Evolutionary conservation across 1,284 basidiomycete species (phyloP).

Genomic region (Entoloma clypeatum): DNA sequence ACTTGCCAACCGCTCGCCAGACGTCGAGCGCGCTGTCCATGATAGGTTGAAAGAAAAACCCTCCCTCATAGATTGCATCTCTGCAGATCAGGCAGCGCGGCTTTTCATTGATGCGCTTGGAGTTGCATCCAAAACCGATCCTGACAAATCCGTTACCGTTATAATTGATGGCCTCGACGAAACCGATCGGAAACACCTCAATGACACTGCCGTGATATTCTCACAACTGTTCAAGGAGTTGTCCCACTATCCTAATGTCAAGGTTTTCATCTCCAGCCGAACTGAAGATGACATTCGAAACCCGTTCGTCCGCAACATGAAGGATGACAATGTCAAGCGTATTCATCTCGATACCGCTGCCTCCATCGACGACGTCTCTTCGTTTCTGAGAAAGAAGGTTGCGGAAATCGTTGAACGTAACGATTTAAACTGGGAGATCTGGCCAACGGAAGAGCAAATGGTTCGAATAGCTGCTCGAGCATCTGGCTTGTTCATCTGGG

Average conservation of each 20-base stretch:
- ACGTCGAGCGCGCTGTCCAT: neutral
- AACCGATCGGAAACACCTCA: slow-evolving; percentile 8
- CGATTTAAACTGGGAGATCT: slow-evolving; percentile 6
- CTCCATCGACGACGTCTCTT: slow-evolving; percentile 13
- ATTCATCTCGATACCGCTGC: slow-evolving; percentile 12
- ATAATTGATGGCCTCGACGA: slow-evolving; percentile 17
- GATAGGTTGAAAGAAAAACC: slow-evolving; percentile 5
- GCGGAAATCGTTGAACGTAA: slow-evolving; percentile 10
- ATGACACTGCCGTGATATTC: slow-evolving; percentile 10
- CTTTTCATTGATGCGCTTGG: slow-evolving; percentile 12
- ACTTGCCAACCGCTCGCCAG: neutral
- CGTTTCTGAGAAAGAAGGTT: slow-evolving; percentile 7
- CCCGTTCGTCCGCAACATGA: slow-evolving; percentile 3
- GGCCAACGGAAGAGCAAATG: slow-evolving; percentile 8
- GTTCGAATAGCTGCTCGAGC: slow-evolving; percentile 7
- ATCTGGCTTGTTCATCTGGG: slow-evolving; percentile 18
- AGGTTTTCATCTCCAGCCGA: slow-evolving; percentile 15
- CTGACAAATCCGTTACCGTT: slow-evolving; percentile 9
- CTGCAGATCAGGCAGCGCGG: slow-evolving; percentile 10
- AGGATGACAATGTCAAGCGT: slow-evolving; percentile 9
- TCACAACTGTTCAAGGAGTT: slow-evolving; percentile 7
- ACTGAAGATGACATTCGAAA: slow-evolving; percentile 15
- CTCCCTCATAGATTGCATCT: slow-evolving; percentile 12
- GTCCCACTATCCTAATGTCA: slow-evolving; percentile 6
- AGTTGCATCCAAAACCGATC: slow-evolving; percentile 7